Conservation (phyloP, 163 green algal genomes). For the Volvox carteri region DNA sequence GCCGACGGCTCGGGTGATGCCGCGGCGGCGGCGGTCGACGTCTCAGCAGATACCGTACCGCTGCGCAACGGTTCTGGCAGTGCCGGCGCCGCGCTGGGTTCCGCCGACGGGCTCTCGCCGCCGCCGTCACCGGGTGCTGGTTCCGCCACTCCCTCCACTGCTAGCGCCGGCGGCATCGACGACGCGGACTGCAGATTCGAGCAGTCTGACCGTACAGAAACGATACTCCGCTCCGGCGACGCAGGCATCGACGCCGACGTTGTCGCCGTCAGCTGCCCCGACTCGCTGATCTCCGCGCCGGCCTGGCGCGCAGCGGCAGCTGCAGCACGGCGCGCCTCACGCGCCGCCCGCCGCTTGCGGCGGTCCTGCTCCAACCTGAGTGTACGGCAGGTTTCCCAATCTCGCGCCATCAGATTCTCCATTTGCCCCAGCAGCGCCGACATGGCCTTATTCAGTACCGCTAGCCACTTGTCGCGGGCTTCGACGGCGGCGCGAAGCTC, state of each 20-base stretch:
- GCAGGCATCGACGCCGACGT: neutral
- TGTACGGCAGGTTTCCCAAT: constrained; percentile 30
- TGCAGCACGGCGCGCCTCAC: neutral
- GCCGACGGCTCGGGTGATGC: neutral
- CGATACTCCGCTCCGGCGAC: constrained; percentile 2
- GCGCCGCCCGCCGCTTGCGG: neutral
- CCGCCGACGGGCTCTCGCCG: neutral
- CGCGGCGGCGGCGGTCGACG: too few species aligned
- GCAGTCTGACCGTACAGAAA: neutral
- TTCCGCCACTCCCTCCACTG: neutral
- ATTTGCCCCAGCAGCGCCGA: constrained; percentile 11
- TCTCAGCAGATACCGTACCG: neutral
- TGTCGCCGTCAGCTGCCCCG: neutral
- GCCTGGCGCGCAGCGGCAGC: neutral
- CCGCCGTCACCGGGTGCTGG: neutral
- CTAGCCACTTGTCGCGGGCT: constrained; percentile 17
- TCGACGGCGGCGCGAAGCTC: constrained; percentile 28
- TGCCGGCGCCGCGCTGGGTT: neutral
- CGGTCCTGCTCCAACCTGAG: constrained; percentile 39
- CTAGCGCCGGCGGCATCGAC: neutral
- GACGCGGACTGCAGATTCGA: neutral
- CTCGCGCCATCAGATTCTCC: constrained; percentile 37
- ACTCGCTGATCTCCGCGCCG: neutral
- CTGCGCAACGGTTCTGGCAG: neutral
- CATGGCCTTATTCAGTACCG: neutral